Evolutionary conservation across 257 asterid species (phyloP).

Genomic region (Verbena officinalis): DNA sequence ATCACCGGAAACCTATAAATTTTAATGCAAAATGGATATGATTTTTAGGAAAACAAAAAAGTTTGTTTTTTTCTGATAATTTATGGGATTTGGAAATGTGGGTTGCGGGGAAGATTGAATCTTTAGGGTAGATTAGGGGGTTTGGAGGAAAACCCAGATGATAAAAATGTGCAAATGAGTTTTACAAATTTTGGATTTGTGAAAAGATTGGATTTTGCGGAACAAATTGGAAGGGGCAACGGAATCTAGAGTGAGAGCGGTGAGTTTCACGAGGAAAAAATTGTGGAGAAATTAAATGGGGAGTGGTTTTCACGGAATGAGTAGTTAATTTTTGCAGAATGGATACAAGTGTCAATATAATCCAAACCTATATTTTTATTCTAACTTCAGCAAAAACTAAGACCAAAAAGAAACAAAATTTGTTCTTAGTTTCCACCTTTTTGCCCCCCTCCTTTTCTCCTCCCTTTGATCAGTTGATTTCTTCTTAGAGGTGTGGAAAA

Average conservation of each 20-base stretch:
- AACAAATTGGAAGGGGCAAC: constrained; percentile 5
- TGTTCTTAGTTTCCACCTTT: too few relatives aligned
- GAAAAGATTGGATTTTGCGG: not conserved
- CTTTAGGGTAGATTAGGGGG: not conserved
- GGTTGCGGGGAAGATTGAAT: constrained; percentile 26
- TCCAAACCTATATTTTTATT: constrained; percentile 5
- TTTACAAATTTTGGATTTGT: not conserved
- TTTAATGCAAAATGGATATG: not conserved
- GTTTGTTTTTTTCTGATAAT: not conserved
- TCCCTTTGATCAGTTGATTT: too few relatives aligned
- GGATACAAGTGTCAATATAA: not conserved
- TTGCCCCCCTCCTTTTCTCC: too few relatives aligned
- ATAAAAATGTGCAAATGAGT: not conserved
- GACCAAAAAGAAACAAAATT: not conserved
- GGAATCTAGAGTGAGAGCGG: constrained; percentile 20
- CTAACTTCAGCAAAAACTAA: not conserved
- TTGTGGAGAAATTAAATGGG: not conserved
- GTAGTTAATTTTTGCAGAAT: not conserved
- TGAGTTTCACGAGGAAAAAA: constrained; percentile 29
- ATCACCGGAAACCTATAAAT: constrained; percentile 8
- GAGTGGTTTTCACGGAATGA: constrained; percentile 29
- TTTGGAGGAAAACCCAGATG: constrained; percentile 5
- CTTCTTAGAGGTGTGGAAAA: too few relatives aligned
- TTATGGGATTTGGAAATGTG: constrained; percentile 20
- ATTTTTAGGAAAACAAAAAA: not conserved